Evolutionary conservation across 768 basidiomycete genomes (phyloP), one percentile per base, ranked within the genome.

Genomic region (Crucibulum laeve): DNA sequence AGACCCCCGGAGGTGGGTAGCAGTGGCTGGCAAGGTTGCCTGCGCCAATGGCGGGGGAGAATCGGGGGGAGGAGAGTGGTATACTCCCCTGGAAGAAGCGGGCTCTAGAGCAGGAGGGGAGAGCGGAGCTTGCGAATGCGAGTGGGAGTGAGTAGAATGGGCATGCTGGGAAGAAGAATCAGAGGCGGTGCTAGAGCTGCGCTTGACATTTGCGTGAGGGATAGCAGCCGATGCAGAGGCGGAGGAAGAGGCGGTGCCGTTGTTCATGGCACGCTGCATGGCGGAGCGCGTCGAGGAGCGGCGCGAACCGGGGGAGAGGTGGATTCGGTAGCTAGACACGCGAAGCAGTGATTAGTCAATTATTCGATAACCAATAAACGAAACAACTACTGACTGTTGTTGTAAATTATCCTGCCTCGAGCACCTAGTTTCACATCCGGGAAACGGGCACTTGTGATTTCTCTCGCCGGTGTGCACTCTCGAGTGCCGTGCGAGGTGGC

Each of bases 381-480:
- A 47, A n/a, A 28, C 15, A 39, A 13, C 32, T 13, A 71, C 75
- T 54, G 42, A 77, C 77, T 79, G 77, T 50, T 79, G 77, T 39
- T 79, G 76, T 3, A 95, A 73, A 52, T 95, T 95, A 54, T 95
- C 92, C 62, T 92, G 90, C 25, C 91, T 71, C 8, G 88, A 91
- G 52, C 92, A 94, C 14, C 87, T 76, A 1, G 91, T 93, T 54
- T 92, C 88, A 61, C 91, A 95, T 18, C 91, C 91, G n/a, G 92
- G 91, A 68, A 91, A 94, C 25, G 92, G 91, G 57, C 91, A 95
- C 47, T 82, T 87, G 69, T 93, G 89, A 64, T 93, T 92, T 49
- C 89, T 76, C 56, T 93, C 91, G 30, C 91, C 91, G 13, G 91
- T 94, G 66, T 94, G 91, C 10, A 92, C 85, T 43, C 90, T 73